These are phyloP conservation scores for Colletotrichum acutatum DNA, from an alignment of 2,329 filamentous ascomycete species.

Conservation along the genomic window DNA sequence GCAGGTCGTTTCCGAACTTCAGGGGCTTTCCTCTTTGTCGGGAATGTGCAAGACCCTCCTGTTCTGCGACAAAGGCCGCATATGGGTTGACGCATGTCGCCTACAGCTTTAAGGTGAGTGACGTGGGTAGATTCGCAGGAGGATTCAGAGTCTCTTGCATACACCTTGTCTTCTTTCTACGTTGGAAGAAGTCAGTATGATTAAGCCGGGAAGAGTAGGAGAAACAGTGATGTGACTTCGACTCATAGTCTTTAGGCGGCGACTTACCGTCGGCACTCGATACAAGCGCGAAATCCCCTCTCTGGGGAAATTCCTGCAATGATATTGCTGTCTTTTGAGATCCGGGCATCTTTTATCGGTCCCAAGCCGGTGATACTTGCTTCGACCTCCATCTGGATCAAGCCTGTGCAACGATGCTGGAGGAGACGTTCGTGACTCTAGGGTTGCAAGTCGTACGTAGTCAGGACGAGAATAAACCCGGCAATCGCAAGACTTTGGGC, in stretches of 20 bases:
- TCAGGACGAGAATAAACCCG: too few species aligned
- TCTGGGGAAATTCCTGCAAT: neutral
- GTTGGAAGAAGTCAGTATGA: neutral
- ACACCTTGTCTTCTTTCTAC: neutral
- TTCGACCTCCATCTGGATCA: neutral
- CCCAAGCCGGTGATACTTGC: too few species aligned
- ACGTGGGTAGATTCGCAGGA: neutral
- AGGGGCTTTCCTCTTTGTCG: neutral
- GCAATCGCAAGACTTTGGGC: too few species aligned
- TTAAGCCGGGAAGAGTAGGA: neutral
- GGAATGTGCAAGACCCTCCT: neutral
- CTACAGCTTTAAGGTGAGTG: neutral
- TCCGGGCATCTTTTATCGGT: too few species aligned
- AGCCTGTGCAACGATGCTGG: too few species aligned
- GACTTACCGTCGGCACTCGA: neutral
- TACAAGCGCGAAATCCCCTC: neutral
- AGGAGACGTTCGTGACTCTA: too few species aligned
- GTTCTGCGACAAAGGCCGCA: neutral
- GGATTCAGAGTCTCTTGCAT: neutral
- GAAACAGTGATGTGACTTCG: neutral
- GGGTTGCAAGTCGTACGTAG: too few species aligned
- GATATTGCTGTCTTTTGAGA: neutral
- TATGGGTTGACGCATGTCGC: neutral
- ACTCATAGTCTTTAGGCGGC: neutral
- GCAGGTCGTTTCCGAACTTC: neutral